A percentile compares a stretch with the other conserved stretches of the same genome.
These are phyloP conservation scores for Paratinospora sagittata DNA, from an alignment of 164 flowering plant species.

Conservation along the genomic window DNA sequence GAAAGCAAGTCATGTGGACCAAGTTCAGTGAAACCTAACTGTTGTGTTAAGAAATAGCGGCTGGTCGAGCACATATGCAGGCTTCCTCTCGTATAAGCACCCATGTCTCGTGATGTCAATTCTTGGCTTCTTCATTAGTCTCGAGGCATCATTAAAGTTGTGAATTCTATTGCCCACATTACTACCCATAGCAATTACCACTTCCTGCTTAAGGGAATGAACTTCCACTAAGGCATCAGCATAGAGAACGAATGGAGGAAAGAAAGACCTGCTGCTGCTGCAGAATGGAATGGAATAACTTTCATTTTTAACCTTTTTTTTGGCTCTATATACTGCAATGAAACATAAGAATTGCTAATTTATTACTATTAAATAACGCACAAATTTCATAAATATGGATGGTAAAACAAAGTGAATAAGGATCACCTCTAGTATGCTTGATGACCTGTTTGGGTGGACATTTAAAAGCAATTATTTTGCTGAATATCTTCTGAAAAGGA, in stretches of 20 bases:
- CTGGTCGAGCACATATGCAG: slow-evolving; percentile 85
- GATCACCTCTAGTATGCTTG: too few species aligned
- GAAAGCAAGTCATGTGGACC: slow-evolving; percentile 80
- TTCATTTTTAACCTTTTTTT: too few species aligned
- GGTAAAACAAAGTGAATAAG: too few species aligned
- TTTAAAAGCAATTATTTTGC: slow-evolving; percentile 18
- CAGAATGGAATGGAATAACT: slow-evolving; percentile 4
- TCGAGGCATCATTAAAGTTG: too few species aligned
- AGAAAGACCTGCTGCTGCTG: slow-evolving; percentile 30
- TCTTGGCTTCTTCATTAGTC: too few species aligned
- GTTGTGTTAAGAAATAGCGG: slow-evolving; percentile 92
- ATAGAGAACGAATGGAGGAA: too few species aligned
- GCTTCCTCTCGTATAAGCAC: too few species aligned
- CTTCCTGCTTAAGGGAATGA: too few species aligned
- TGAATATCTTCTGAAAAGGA: slow-evolving; percentile 25
- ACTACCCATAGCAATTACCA: too few species aligned
- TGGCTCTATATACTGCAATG: background rate
- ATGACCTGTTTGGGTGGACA: slow-evolving; percentile 4
- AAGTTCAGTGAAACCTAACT: slow-evolving; percentile 58
- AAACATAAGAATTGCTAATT: background rate
- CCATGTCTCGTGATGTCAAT: too few species aligned
- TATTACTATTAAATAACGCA: background rate
- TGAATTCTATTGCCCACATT: too few species aligned
- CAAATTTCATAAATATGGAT: slow-evolving; percentile 5
- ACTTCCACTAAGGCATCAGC: slow-evolving; percentile 40